Evolutionary conservation across 208 protist genomes (phyloP).

Genomic region (Trypanosoma congolense): DNA sequence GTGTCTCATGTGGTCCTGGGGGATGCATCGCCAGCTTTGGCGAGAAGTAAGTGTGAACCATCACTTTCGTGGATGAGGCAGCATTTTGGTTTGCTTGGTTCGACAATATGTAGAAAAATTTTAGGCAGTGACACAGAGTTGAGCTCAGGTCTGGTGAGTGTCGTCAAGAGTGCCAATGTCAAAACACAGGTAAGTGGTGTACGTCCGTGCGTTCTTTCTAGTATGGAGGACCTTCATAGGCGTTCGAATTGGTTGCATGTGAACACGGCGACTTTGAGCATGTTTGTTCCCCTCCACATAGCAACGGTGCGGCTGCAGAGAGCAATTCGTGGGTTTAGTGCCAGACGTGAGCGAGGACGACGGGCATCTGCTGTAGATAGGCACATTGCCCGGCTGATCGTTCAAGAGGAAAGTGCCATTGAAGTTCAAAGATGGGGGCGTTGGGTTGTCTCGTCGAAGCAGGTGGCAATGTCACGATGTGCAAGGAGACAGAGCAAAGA

Average conservation of each 20-base stretch:
- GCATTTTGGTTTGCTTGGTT: neutral
- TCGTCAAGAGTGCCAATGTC: neutral
- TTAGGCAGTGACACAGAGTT: neutral
- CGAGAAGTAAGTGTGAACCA: neutral
- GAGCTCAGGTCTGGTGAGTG: neutral
- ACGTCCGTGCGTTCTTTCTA: neutral
- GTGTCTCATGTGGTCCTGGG: neutral
- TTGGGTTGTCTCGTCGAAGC: slow-evolving; percentile 1
- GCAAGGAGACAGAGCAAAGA: no score
- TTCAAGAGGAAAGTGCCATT: slow-evolving; percentile 6
- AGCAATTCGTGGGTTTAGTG: slow-evolving; percentile 1
- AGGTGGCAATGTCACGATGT: neutral
- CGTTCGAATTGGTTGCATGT: neutral
- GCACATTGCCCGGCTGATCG: neutral
- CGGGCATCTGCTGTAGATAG: slow-evolving; percentile 4
- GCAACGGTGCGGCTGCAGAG: slow-evolving; percentile 20
- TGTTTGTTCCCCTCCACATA: slow-evolving; percentile 15
- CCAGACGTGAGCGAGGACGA: slow-evolving; percentile 1
- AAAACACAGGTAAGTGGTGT: neutral
- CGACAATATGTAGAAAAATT: neutral
- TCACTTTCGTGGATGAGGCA: neutral
- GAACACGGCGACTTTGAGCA: slow-evolving; percentile 3
- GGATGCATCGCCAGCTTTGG: neutral
- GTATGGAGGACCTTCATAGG: slow-evolving; percentile 8
- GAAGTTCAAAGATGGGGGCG: slow-evolving; percentile 14